Evolutionary conservation across 2,329 filamentous ascomycete genomes (phyloP), one percentile per base, ranked within the genome.

Genomic region (Scytalidium sp.): DNA sequence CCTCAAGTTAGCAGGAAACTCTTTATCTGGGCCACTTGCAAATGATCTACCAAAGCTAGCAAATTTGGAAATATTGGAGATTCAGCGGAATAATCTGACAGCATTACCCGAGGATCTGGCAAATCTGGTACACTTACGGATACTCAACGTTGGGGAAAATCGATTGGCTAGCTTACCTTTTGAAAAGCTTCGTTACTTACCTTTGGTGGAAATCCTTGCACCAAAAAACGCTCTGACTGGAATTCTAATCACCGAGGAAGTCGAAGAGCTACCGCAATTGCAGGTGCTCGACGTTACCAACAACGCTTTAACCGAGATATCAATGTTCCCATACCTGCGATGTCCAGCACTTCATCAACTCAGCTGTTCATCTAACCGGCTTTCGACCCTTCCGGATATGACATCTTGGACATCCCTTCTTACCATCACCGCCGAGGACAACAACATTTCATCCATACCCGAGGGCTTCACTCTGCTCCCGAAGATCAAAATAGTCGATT

Each of bases 61-160:
- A 29, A 83, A 84, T 45, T 75, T 99, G 1, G 91, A 97, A 65
- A 78, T 84, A 17, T 74, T 97, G 8, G 92, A 97, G 55, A 63
- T 97, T 8, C 88, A 90, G 55, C 80, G 81, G 13, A 99, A 99
- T 68, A 81, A 83, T 53, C 76, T 99, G 19, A 83, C 85, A 7
- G 75, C 76, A 1, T 72, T 99, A 15, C 89, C 91, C 0, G 70
- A 78, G 9, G 79, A 80, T 11, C 64, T 97, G 2, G 76, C 78
- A n/a, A 79, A 81, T 22, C 78, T 97, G 54, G 72, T 74, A 2
- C 80, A 79, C 20, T 77, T 99, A 23, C 84, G 88, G 21, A 79
- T 88, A 9, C 72, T 97, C 45, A 93, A 96, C 62, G 66, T 97
- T 19, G 83, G 85, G 50, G 83, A 90, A 56, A 99, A 99, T 60